phyloP scores from a whole-genome alignment of 2,329 filamentous ascomycete genomes.

The Escovopsis sp. region DNA sequence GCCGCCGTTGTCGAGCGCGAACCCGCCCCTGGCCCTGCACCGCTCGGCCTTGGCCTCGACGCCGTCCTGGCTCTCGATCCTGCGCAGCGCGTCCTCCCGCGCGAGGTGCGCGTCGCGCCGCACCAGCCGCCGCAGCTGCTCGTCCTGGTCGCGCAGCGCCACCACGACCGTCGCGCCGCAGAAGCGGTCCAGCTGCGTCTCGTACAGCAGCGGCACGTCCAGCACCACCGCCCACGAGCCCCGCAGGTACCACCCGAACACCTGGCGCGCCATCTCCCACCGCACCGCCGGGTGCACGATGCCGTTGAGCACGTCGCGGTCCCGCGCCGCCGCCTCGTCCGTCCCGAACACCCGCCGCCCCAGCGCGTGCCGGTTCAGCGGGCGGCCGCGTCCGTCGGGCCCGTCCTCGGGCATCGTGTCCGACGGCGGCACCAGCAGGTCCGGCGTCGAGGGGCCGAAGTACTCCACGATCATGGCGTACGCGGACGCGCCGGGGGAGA shows the following conservation, averaged over 20 bases:
- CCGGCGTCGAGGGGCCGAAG: slow-evolving; percentile 71
- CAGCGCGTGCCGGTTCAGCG: slow-evolving; percentile 74
- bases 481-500: slow-evolving; percentile 77
- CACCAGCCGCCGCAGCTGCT: slow-evolving; percentile 70
- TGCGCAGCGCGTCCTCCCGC: slow-evolving; percentile 73
- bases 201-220: slow-evolving; percentile 85
- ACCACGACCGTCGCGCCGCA: slow-evolving; percentile 82
- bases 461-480: slow-evolving; percentile 71
- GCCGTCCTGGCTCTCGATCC: slow-evolving; percentile 76
- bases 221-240: slow-evolving; percentile 83
- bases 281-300: slow-evolving; percentile 91
- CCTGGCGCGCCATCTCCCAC: slow-evolving; percentile 60
- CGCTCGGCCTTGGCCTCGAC: slow-evolving; percentile 69
- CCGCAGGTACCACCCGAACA: slow-evolving; percentile 56
- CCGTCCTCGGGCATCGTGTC: slow-evolving; percentile 38
- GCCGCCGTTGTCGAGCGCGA: slow-evolving; percentile 86
- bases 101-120: slow-evolving; percentile 64
- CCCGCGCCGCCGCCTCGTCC: slow-evolving; percentile 50
- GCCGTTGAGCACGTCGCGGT: slow-evolving; percentile 65
- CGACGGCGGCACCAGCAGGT: slow-evolving; percentile 55
- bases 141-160: slow-evolving; percentile 60
- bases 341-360: slow-evolving; percentile 78
- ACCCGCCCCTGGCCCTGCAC: slow-evolving; percentile 54
- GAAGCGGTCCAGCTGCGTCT: slow-evolving; percentile 70
- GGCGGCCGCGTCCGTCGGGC: slow-evolving; percentile 47